phyloP scores from a whole-genome alignment of 2,329 filamentous ascomycete genomes.

The Cercospora sp. region DNA sequence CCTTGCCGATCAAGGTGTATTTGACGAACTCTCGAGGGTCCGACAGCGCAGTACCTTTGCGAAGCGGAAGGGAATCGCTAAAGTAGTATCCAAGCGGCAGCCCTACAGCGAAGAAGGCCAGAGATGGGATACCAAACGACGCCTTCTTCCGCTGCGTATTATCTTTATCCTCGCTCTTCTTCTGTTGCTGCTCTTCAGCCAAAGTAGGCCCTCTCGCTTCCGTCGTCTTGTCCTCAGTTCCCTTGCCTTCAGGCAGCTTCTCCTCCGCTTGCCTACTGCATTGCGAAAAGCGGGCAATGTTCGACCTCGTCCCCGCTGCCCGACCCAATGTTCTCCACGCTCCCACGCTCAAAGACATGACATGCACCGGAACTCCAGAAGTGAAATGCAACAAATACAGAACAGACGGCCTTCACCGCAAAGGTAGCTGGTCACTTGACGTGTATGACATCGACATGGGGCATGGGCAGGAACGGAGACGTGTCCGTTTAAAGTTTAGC shows the following conservation, averaged over 20 bases:
- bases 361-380: background rate
- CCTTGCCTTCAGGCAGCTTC: conserved; percentile 5
- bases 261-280: conserved; percentile 9
- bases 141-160: conserved; percentile 14
- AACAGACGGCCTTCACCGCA: background rate
- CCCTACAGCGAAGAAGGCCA: conserved; percentile 27
- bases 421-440: background rate
- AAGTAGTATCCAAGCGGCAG: conserved; percentile 29
- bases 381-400: background rate
- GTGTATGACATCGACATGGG: background rate
- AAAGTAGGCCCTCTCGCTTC: background rate
- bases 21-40: conserved; percentile 30
- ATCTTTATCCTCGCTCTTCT: conserved; percentile 5
- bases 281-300: conserved; percentile 12
- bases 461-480: background rate
- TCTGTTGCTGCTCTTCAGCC: conserved; percentile 1
- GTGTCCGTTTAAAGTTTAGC: conserved; percentile 3
- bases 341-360: conserved; percentile 13
- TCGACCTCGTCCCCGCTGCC: conserved; percentile 3
- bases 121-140: conserved; percentile 21
- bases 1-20: conserved; percentile 63
- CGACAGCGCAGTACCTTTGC: conserved; percentile 9
- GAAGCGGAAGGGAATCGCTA: conserved; percentile 11
- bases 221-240: background rate
- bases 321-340: conserved; percentile 8